These are phyloP conservation scores for Colletotrichum sp. DNA, from an alignment of 2,329 filamentous ascomycete species.

Conservation along the genomic window DNA sequence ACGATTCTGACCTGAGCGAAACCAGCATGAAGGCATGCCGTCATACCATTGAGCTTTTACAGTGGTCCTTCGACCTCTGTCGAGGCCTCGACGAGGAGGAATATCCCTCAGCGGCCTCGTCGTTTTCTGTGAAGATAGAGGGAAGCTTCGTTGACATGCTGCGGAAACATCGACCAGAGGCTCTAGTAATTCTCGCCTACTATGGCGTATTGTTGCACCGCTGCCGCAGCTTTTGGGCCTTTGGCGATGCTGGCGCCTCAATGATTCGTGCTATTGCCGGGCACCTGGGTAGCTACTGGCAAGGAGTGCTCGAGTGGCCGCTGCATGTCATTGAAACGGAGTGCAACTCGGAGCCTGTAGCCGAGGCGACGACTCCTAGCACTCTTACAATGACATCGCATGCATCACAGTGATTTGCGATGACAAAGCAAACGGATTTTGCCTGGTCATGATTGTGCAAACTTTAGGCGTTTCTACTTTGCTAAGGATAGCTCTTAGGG, in stretches of 20 bases:
- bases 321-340: background rate
- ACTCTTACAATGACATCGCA: background rate
- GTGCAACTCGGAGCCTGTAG: background rate
- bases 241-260: background rate
- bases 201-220: background rate
- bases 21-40: background rate
- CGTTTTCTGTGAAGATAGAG: background rate
- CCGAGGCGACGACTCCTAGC: background rate
- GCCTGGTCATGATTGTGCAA: background rate
- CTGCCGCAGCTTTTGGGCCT: background rate
- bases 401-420: background rate
- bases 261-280: background rate
- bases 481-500: background rate
- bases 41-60: background rate
- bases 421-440: background rate
- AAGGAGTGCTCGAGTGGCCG: background rate
- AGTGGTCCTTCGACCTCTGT: background rate
- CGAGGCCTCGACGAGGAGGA: background rate
- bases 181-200: background rate
- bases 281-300: background rate
- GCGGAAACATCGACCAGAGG: background rate
- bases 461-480: background rate
- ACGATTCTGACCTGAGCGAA: background rate
- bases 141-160: background rate
- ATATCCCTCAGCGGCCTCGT: background rate